phyloP scores from a whole-genome alignment of 2,329 filamentous ascomycete species.

The Thielaviopsis punctulata region DNA sequence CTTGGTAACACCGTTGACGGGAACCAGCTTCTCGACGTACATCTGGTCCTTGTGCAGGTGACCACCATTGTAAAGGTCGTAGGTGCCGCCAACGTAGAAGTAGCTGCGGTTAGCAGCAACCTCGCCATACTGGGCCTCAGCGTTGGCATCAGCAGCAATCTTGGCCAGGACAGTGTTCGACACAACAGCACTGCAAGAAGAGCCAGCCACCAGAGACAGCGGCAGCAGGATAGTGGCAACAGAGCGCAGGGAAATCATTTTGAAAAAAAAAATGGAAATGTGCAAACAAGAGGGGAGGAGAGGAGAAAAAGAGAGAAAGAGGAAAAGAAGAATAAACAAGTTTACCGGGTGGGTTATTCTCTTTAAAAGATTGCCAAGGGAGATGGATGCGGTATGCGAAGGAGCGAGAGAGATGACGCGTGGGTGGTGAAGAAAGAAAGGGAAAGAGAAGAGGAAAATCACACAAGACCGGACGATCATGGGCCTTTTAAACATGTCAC shows the following conservation, averaged over 20 bases:
- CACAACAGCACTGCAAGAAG: conserved; percentile 4
- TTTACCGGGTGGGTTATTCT: neutral
- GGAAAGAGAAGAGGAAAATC: neutral
- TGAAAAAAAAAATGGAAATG: neutral
- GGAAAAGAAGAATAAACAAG: neutral
- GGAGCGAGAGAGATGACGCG: neutral
- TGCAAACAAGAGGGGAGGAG: neutral
- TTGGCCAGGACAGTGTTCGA: conserved; percentile 1
- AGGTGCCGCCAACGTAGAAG: conserved; percentile 23
- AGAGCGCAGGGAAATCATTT: conserved; percentile 3
- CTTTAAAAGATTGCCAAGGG: neutral
- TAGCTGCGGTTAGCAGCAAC: conserved; percentile 16
- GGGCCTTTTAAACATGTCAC: neutral
- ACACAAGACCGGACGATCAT: neutral
- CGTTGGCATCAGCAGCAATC: conserved; percentile 4
- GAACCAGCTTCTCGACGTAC: conserved; percentile 33
- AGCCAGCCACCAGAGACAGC: conserved; percentile 3
- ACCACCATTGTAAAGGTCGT: conserved; percentile 18
- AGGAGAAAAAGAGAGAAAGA: neutral
- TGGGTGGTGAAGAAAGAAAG: neutral
- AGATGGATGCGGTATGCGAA: neutral
- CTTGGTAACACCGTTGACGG: conserved; percentile 16
- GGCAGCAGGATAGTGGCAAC: conserved; percentile 1
- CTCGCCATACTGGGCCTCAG: conserved; percentile 13
- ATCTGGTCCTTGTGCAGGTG: conserved; percentile 23